Conservation (phyloP, 768 basidiomycete genomes). For the Rickenella mellea region DNA sequence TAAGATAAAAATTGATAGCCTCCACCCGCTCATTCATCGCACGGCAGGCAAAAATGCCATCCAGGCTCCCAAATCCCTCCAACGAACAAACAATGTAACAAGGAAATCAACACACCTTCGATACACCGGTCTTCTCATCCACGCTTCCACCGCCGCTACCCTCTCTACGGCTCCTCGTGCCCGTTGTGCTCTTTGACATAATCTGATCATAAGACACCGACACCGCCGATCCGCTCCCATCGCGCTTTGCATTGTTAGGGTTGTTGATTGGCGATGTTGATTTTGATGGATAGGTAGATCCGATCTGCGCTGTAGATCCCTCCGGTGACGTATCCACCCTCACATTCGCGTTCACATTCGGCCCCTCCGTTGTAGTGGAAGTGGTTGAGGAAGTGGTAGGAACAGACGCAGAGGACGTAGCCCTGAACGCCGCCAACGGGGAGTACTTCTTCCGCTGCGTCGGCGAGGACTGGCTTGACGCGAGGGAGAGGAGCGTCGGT, state of each 20-base stretch:
- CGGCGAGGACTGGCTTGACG: neutral
- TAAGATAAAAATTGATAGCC: too few species aligned
- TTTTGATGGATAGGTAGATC: slow-evolving; percentile 19
- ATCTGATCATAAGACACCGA: too few species aligned
- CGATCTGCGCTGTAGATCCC: neutral
- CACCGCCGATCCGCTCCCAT: too few species aligned
- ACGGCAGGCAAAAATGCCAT: too few species aligned
- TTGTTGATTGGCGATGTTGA: slow-evolving; percentile 30
- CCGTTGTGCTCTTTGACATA: too few species aligned
- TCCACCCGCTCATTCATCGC: too few species aligned
- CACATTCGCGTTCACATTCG: slow-evolving; percentile 2
- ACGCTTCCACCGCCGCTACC: too few species aligned
- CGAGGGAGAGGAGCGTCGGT: neutral
- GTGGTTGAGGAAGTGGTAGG: neutral
- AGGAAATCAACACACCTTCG: too few species aligned
- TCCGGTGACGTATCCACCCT: neutral
- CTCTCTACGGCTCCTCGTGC: too few species aligned
- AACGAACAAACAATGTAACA: too few species aligned
- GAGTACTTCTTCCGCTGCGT: slow-evolving; percentile 15
- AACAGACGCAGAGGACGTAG: neutral
- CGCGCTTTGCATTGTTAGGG: slow-evolving; percentile 27
- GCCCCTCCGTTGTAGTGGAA: slow-evolving; percentile 2
- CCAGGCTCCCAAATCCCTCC: too few species aligned
- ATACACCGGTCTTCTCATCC: too few species aligned
- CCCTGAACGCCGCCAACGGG: slow-evolving; percentile 15